These are phyloP conservation scores for Coemansia sp. DNA, from an alignment of 192 early-diverging fungal species.

Conservation along the genomic window DNA sequence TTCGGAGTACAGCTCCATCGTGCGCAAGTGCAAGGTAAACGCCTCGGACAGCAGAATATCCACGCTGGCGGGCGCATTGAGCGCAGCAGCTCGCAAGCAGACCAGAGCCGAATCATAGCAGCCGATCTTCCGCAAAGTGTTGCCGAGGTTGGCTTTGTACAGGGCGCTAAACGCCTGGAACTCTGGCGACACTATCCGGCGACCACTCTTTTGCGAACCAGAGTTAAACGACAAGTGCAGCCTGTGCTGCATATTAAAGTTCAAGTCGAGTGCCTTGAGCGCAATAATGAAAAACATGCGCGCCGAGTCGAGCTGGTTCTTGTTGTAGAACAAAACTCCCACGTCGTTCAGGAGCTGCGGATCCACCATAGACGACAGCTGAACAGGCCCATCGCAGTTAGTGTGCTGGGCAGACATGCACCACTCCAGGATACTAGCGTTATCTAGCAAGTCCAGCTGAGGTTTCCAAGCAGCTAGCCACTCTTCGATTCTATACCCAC, in stretches of 20 bases:
- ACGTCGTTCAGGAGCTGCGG: slow-evolving; percentile 47
- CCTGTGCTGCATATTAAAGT: slow-evolving; percentile 17
- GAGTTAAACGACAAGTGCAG: slow-evolving; percentile 18
- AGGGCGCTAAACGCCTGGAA: slow-evolving; percentile 29
- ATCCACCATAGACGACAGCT: slow-evolving; percentile 21
- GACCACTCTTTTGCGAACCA: background rate
- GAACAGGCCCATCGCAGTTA: background rate
- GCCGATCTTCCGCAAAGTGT: slow-evolving; percentile 27
- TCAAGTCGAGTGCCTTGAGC: slow-evolving; percentile 9
- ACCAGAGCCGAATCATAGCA: slow-evolving; percentile 16
- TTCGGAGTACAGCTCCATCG: slow-evolving; percentile 14
- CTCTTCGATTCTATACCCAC: slow-evolving; percentile 19
- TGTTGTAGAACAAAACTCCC: slow-evolving; percentile 39
- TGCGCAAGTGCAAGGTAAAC: slow-evolving; percentile 29
- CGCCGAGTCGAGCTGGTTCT: slow-evolving; percentile 14
- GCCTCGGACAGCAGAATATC: slow-evolving; percentile 34
- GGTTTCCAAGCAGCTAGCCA: slow-evolving; percentile 34
- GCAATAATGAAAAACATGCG: slow-evolving; percentile 27
- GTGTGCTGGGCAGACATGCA: background rate
- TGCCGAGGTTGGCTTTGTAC: slow-evolving; percentile 40
- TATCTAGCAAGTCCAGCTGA: slow-evolving; percentile 8
- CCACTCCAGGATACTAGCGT: slow-evolving; percentile 15
- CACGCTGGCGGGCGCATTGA: slow-evolving; percentile 25
- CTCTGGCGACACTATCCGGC: slow-evolving; percentile 13
- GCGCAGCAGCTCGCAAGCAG: slow-evolving; percentile 20